These are phyloP conservation scores for Hypericum androsaemum DNA, from an alignment of 345 rosid genomes.

Conservation along the genomic window DNA sequence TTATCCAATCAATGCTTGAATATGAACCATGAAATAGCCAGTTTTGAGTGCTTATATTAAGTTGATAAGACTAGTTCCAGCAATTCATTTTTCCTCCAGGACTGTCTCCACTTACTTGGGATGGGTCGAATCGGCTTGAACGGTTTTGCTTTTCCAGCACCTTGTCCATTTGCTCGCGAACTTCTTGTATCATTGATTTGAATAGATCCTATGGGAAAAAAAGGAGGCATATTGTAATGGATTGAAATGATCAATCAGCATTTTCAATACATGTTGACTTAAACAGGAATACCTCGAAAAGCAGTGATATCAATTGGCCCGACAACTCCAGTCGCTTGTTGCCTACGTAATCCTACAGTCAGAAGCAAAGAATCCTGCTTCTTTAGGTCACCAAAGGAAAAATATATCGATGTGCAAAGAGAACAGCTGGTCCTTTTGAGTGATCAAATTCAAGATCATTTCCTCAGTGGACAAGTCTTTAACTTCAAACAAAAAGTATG, in stretches of 20 bases:
- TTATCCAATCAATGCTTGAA: too few species aligned
- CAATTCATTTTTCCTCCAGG: not conserved
- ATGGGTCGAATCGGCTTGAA: conserved; percentile 51
- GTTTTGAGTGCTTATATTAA: too few species aligned
- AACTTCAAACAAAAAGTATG: too few species aligned
- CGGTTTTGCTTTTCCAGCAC: conserved; percentile 34
- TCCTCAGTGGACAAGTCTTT: too few species aligned
- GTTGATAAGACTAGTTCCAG: too few species aligned
- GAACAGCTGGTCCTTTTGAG: not conserved
- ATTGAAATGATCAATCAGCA: conserved; percentile 2
- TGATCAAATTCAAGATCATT: too few species aligned
- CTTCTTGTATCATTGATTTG: conserved; percentile 63
- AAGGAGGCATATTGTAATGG: not conserved
- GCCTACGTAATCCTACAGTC: conserved; percentile 82
- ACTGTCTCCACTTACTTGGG: conserved; percentile 39
- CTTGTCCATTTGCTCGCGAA: conserved; percentile 34
- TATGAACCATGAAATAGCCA: too few species aligned
- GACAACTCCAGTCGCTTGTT: conserved; percentile 91
- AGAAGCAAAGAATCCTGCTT: conserved; percentile 1
- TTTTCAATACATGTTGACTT: conserved; percentile 7
- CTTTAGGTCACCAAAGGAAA: not conserved
- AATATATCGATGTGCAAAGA: not conserved
- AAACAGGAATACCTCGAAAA: conserved; percentile 63
- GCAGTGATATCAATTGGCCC: conserved; percentile 83
- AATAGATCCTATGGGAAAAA: conserved; percentile 59